Evolutionary conservation across 2,329 filamentous ascomycete genomes (phyloP).

Genomic region (Exophiala calicioides): DNA sequence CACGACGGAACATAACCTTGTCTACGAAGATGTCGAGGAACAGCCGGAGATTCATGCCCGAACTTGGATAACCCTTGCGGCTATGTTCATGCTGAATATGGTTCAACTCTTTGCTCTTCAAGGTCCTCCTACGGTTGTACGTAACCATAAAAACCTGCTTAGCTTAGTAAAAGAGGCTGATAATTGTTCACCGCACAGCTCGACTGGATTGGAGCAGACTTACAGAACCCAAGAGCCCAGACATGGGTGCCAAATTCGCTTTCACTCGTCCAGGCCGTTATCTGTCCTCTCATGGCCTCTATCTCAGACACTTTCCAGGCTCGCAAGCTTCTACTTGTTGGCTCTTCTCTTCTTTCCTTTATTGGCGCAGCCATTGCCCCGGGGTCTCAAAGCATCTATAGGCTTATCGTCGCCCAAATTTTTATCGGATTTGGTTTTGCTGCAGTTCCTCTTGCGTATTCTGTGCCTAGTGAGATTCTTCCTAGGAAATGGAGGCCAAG

Average conservation of each 20-base stretch:
- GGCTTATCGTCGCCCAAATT: conserved; percentile 25
- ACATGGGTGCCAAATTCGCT: conserved; percentile 28
- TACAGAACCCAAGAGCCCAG: conserved; percentile 19
- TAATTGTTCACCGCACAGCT: conserved; percentile 10
- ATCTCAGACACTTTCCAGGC: conserved; percentile 29
- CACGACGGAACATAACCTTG: conserved; percentile 15
- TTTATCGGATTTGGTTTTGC: conserved; percentile 29
- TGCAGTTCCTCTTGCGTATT: conserved; percentile 25
- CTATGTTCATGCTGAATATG: conserved; percentile 27
- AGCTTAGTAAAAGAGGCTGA: too few relatives aligned
- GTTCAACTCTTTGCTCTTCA: conserved; percentile 26
- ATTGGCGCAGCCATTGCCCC: conserved; percentile 26
- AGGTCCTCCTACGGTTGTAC: conserved; percentile 27
- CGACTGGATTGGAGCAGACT: conserved; percentile 18
- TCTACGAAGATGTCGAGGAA: conserved; percentile 24
- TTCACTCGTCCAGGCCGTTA: conserved; percentile 28
- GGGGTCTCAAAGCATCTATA: conserved; percentile 21
- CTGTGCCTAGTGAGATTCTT: conserved; percentile 27
- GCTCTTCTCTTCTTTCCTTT: conserved; percentile 17
- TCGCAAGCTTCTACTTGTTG: conserved; percentile 25
- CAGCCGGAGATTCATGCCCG: conserved; percentile 27
- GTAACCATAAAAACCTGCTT: too few relatives aligned
- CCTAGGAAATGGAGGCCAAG: conserved; percentile 28
- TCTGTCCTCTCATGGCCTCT: conserved; percentile 24
- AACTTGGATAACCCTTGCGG: conserved; percentile 24